phyloP scores from a whole-genome alignment of 2,329 filamentous ascomycete species.

The Periconia sp. region DNA sequence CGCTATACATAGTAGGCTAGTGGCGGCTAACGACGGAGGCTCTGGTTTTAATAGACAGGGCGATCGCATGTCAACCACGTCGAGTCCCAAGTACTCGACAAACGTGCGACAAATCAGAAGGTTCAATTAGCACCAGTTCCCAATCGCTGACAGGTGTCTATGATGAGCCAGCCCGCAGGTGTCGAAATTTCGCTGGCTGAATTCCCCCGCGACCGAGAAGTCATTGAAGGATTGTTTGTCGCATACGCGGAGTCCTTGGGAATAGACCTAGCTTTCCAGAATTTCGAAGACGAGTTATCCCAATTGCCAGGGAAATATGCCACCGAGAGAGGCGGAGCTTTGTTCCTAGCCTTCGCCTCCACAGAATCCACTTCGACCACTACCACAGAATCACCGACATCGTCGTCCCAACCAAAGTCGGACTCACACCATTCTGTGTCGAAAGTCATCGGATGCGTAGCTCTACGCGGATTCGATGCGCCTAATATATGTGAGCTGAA shows the following conservation, averaged over 20 bases:
- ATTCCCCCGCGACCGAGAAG: slow-evolving; percentile 50
- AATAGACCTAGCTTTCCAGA: slow-evolving; percentile 64
- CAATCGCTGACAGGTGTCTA: too few relatives aligned
- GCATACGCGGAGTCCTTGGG: slow-evolving; percentile 52
- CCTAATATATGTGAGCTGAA: slow-evolving; percentile 61
- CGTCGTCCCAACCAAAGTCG: background rate
- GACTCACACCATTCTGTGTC: slow-evolving; percentile 9
- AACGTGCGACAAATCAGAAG: too few relatives aligned
- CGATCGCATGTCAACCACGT: too few relatives aligned
- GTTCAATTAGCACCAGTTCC: too few relatives aligned
- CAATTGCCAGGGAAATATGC: slow-evolving; percentile 62
- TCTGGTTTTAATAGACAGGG: too few relatives aligned
- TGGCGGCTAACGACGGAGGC: too few relatives aligned
- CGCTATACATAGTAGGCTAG: too few relatives aligned
- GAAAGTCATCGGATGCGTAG: slow-evolving; percentile 57
- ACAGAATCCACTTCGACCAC: background rate
- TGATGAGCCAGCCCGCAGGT: too few relatives aligned
- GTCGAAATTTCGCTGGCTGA: slow-evolving; percentile 39
- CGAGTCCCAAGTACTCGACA: too few relatives aligned
- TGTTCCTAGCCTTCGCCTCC: slow-evolving; percentile 54
- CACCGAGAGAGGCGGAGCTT: slow-evolving; percentile 50
- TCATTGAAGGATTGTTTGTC: slow-evolving; percentile 44
- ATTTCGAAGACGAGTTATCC: slow-evolving; percentile 60
- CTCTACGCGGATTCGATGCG: slow-evolving; percentile 50
- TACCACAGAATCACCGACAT: background rate